Base-by-base conservation (phyloP, 352 stramenopile genomes). In the Pythium grandisporangium region DNA sequence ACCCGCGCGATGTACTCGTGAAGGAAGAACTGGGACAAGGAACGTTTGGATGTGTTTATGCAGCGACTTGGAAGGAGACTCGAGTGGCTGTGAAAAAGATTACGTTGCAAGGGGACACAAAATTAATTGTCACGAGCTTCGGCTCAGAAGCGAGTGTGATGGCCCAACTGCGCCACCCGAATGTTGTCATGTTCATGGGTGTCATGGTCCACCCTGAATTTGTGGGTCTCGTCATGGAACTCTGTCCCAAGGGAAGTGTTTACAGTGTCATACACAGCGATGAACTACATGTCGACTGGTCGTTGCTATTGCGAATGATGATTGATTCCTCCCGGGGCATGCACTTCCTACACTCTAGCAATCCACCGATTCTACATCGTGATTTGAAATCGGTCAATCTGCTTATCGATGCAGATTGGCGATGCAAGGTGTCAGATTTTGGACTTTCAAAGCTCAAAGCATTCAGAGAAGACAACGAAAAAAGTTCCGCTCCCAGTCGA, bases 361-460 rank as follows among this genome's bases (percentile, higher is more conserved):
- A 66, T 39, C 81, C 84, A 14, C 80, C 79, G 11, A 88, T 96
- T 51, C 64, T 96, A 12, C 86, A 96, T 42, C 81, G 80, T 36
- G 84, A 96, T 36, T 65, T 96, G 23, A 96, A 96, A 61, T 86
- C 72, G 7, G 73, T 93, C 20, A 96, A 96, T 47, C 42, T 96
- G 17, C 66, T 96, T 1, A 85, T 96, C 25, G 72, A 91, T 53
- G 66, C 79, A 6, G 73, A 94, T 48, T 93, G 84, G 77, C 73
- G 74, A 3, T 93, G 77, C 57, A 95, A 95, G 40, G 81, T 96
- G 10, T 89, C 72, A 4, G 86, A 96, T 44, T 94, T 96, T 62
- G 84, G 86, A 2, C 66, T 95, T 7, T 88, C 68, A 29, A 82
- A 84, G 42, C 67, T 95, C 30, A 93, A 93, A 42, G 75, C 74